phyloP scores from a whole-genome alignment of 2,329 filamentous ascomycete species.

The Alternaria gansuensis region DNA sequence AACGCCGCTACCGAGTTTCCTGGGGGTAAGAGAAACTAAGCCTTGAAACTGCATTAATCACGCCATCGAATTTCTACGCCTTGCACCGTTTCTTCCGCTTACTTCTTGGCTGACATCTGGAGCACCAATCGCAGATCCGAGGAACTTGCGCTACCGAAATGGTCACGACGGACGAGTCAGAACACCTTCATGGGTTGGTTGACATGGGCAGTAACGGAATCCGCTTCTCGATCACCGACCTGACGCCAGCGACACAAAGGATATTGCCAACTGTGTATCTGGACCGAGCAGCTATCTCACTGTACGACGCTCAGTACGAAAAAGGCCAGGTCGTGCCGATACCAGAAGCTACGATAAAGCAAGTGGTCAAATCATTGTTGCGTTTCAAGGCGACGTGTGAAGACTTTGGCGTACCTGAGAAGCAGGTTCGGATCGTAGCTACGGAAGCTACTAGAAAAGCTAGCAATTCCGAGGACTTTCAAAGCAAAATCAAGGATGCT shows the following conservation, averaged over 20 bases:
- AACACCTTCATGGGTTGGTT: constrained; percentile 46
- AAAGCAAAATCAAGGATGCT: constrained; percentile 67
- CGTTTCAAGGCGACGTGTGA: constrained; percentile 76
- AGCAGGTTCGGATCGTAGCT: constrained; percentile 77
- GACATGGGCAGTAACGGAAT: constrained; percentile 77
- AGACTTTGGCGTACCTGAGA: constrained; percentile 71
- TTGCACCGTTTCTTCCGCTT: constrained; percentile 27
- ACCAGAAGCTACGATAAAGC: constrained; percentile 65
- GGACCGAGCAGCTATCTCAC: constrained; percentile 80
- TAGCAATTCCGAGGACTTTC: constrained; percentile 74
- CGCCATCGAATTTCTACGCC: constrained; percentile 31
- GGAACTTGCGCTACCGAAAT: constrained; percentile 26
- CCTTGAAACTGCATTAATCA: constrained; percentile 28
- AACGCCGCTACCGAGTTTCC: constrained; percentile 28
- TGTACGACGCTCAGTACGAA: constrained; percentile 79
- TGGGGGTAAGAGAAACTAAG: constrained; percentile 35
- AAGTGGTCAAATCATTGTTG: constrained; percentile 72
- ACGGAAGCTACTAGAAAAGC: constrained; percentile 90
- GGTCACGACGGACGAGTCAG: constrained; percentile 27
- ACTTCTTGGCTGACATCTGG: constrained; percentile 25
- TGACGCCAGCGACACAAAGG: constrained; percentile 74
- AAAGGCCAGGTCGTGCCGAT: constrained; percentile 60
- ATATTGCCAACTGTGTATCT: constrained; percentile 80
- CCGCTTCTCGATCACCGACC: constrained; percentile 86
- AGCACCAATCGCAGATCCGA: constrained; percentile 28